Base-by-base conservation (phyloP, 2,329 filamentous ascomycete species). In the Pyricularia pennisetigena region DNA sequence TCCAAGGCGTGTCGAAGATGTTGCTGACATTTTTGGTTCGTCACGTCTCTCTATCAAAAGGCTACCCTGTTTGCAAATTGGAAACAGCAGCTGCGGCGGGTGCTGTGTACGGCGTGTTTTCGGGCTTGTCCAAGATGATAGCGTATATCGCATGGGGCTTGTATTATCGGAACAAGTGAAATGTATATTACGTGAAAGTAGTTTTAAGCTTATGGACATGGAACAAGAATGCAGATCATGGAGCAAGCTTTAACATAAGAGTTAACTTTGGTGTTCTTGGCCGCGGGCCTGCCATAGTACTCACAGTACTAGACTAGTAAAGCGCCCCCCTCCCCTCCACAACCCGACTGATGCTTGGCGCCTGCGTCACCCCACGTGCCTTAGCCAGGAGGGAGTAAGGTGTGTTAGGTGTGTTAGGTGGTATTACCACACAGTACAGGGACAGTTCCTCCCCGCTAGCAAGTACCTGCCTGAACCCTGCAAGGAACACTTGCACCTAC, bases 111-210 rank as follows among this genome's bases (percentile, higher is more conserved):
- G 66, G 66, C 3, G 66, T 67, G 6, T 16, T 67, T 23, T 62
- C 66, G 16, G 54, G 29, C 0, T 62, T 67, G 26, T 57, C 66
- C 7, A 67, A 67, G 57, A n/a, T 41, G 54, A 28, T 63, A 10
- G 54, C 54, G n/a, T 67, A 67, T 49, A 30, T 67, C 29, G 57
- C 66, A 23, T 67, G 66, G 66, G 57, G 57, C 12, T 26, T 14
- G 14, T 67, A 62, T 20, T 32, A 62, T 23, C 23, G 24, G 4
- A 54, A 49, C 26, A 49, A 66, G 30, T 65, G 8, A 24, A 24
- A 28, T 6, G n/a, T n/a, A 4, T 32, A 64, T n/a, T n/a, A 32
- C 20, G 5, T n/a, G 10, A 65, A 23, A 23, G 16, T 23, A 32
- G 32, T 65, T 54, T 20, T 20, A 54, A 54, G 41, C 41, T n/a